Percentiles rank a stretch among this genome's conserved stretches.
phyloP scores from a whole-genome alignment of 2,329 filamentous ascomycete species.

The Exophiala bonariae region DNA sequence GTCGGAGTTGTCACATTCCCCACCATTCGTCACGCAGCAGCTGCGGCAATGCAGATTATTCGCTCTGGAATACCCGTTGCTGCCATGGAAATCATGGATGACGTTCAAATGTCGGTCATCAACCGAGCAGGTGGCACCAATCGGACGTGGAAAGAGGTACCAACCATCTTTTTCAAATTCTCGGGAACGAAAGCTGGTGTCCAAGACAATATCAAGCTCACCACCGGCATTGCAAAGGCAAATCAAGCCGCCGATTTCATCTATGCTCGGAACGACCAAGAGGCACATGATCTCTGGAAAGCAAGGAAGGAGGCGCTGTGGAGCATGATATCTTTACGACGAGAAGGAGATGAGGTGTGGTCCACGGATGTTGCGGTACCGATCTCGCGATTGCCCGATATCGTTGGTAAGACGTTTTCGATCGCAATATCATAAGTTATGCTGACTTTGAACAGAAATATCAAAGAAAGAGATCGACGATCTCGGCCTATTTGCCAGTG shows the following conservation, averaged over 20 bases:
- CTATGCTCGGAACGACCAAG: constrained; percentile 69
- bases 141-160: constrained; percentile 68
- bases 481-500: constrained; percentile 80
- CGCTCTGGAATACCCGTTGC: constrained; percentile 71
- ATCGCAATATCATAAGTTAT: too few relatives aligned
- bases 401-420: constrained; percentile 51
- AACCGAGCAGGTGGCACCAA: constrained; percentile 67
- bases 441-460: constrained; percentile 57
- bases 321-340: constrained; percentile 68
- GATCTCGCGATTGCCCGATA: constrained; percentile 64
- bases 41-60: constrained; percentile 74
- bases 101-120: constrained; percentile 81
- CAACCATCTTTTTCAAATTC: constrained; percentile 85
- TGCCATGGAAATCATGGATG: constrained; percentile 84
- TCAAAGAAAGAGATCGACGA: constrained; percentile 89
- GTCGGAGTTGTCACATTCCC: constrained; percentile 81
- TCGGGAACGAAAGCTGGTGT: constrained; percentile 63
- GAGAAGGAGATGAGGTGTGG: constrained; percentile 70
- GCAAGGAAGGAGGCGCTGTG: constrained; percentile 82
- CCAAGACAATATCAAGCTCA: constrained; percentile 74
- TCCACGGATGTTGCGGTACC: constrained; percentile 85
- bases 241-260: constrained; percentile 67
- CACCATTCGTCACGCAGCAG: constrained; percentile 71
- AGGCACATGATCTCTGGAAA: constrained; percentile 78
- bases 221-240: constrained; percentile 65